These are phyloP conservation scores for Cladorrhinum sp. DNA, from an alignment of 2,329 filamentous ascomycete genomes.

Conservation along the genomic window DNA sequence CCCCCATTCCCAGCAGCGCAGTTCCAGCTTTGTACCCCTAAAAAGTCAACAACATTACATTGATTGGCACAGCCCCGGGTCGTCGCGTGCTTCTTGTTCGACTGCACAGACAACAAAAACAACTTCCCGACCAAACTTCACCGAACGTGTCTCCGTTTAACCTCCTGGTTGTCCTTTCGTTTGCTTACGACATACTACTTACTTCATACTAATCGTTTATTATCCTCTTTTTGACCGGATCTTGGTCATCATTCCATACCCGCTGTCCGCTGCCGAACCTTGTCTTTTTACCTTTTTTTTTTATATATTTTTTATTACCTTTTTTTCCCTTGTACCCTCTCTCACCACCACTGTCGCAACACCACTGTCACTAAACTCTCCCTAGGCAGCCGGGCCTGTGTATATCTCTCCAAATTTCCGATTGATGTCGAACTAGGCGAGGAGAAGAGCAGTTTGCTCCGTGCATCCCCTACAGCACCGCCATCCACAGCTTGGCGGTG, in stretches of 20 bases:
- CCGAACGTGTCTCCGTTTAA: constrained; percentile 10
- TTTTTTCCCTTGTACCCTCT: constrained; percentile 1
- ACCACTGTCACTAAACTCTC: neutral
- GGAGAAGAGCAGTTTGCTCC: constrained; percentile 16
- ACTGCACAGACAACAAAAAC: constrained; percentile 8
- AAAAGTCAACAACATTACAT: neutral
- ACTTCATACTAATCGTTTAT: constrained; percentile 8
- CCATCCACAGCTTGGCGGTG: constrained; percentile 9
- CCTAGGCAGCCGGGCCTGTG: constrained; percentile 21
- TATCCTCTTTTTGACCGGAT: constrained; percentile 4
- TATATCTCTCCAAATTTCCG: constrained; percentile 5
- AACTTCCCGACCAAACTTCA: constrained; percentile 4
- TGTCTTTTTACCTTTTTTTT: constrained; percentile 5
- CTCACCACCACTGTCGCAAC: neutral
- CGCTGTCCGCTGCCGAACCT: constrained; percentile 3
- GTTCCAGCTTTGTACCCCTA: constrained; percentile 3
- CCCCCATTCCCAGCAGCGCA: constrained; percentile 5
- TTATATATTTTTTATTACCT: too few relatives aligned
- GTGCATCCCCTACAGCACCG: constrained; percentile 11
- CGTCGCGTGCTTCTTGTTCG: constrained; percentile 11
- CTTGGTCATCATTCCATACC: neutral
- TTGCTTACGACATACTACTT: constrained; percentile 12
- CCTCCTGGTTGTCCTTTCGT: constrained; percentile 5
- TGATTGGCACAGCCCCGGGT: neutral
- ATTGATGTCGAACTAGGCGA: constrained; percentile 19